Evolutionary conservation across 257 asterid genomes (phyloP).

Genomic region (Rauvolfia tetraphylla): DNA sequence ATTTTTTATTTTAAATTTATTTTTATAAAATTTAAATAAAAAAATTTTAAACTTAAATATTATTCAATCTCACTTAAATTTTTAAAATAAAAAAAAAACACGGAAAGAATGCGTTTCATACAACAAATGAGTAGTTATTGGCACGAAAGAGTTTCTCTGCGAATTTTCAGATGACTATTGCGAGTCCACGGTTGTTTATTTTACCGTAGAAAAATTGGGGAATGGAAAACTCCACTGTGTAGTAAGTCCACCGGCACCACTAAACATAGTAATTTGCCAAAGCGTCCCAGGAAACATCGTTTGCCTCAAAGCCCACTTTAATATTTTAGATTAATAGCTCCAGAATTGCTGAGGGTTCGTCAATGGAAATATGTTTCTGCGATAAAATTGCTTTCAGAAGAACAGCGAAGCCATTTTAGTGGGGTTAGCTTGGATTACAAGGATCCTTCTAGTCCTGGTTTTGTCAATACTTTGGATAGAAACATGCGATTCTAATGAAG

Average conservation of each 20-base stretch:
- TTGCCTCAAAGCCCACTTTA: neutral
- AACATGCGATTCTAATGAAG: neutral
- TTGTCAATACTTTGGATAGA: conserved; percentile 2
- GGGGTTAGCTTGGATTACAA: conserved; percentile 33
- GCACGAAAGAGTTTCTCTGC: neutral
- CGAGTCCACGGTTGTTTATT: neutral
- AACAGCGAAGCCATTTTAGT: conserved; percentile 14
- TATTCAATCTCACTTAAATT: too few species aligned
- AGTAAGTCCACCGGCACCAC: neutral
- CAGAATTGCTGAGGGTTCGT: neutral
- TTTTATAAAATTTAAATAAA: too few species aligned
- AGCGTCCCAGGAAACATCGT: neutral
- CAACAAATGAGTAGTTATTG: too few species aligned
- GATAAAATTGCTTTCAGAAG: neutral
- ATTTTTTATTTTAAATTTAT: too few species aligned
- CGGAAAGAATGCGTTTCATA: too few species aligned
- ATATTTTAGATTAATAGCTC: neutral
- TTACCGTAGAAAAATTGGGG: neutral
- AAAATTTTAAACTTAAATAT: too few species aligned
- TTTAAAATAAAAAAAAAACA: too few species aligned
- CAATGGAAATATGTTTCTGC: neutral
- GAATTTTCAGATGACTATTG: neutral
- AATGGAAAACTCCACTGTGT: neutral
- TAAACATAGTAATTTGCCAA: conserved; percentile 2
- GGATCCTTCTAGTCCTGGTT: conserved; percentile 17